Percentiles rank a stretch among this genome's conserved stretches.
Evolutionary conservation across 2,329 filamentous ascomycete genomes (phyloP).

Genomic region (Taxawa tesnikishii): DNA sequence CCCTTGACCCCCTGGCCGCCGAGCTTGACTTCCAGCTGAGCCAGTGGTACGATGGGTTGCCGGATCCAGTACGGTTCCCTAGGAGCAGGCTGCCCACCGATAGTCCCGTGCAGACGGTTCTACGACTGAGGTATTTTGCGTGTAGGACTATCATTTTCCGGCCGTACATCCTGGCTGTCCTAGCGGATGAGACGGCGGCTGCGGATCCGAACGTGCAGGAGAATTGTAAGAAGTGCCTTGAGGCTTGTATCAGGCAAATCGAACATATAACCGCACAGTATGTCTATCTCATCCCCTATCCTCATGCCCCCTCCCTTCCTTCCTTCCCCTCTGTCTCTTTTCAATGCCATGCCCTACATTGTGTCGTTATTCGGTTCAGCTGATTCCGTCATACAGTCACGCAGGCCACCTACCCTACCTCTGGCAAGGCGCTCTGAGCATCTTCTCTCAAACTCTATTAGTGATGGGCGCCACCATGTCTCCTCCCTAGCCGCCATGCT

Average conservation of each 20-base stretch:
- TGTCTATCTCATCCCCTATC: constrained; percentile 22
- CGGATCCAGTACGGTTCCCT: constrained; percentile 63
- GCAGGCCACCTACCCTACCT: constrained; percentile 76
- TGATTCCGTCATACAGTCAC: constrained; percentile 42
- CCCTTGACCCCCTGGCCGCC: constrained; percentile 63
- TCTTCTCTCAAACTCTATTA: constrained; percentile 69
- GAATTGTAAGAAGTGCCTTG: constrained; percentile 69
- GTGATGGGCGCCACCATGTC: constrained; percentile 81
- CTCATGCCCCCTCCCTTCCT: too few relatives aligned
- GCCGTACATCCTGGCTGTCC: constrained; percentile 67
- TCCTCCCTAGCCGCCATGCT: constrained; percentile 55
- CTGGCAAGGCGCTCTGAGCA: constrained; percentile 73
- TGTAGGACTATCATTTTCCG: constrained; percentile 80
- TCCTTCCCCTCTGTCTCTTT: too few relatives aligned
- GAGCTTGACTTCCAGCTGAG: constrained; percentile 73
- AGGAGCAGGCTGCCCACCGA: constrained; percentile 54
- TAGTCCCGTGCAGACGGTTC: constrained; percentile 66
- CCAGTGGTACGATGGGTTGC: constrained; percentile 75
- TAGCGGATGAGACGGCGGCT: constrained; percentile 64
- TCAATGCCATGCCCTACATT: too few relatives aligned
- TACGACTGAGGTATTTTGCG: constrained; percentile 70
- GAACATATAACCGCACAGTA: constrained; percentile 69
- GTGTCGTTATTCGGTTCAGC: too few relatives aligned
- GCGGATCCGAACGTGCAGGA: constrained; percentile 62
- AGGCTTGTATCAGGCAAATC: constrained; percentile 66